These are phyloP conservation scores for Monilinia fructigena DNA, from an alignment of 2,329 filamentous ascomycete species.

Conservation along the genomic window DNA sequence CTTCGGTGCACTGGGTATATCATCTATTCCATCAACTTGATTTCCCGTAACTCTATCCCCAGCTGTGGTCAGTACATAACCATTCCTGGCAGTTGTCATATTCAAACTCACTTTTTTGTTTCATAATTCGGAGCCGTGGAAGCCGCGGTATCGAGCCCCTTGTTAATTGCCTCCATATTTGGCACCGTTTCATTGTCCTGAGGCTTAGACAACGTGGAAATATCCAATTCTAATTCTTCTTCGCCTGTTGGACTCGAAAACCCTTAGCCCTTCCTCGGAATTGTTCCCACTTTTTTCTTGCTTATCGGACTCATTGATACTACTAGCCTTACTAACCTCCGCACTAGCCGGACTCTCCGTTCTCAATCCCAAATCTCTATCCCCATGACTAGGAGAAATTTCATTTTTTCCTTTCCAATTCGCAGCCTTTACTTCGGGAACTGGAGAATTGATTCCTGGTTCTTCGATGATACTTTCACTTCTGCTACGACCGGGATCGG, in stretches of 20 bases:
- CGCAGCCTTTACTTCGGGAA: constrained; percentile 64
- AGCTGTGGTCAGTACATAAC: neutral
- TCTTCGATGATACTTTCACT: constrained; percentile 55
- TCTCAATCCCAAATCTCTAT: constrained; percentile 68
- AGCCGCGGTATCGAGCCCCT: constrained; percentile 36
- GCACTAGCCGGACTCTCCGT: constrained; percentile 63
- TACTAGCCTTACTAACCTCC: constrained; percentile 71
- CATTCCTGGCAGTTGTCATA: neutral
- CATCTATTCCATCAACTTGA: neutral
- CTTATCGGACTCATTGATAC: constrained; percentile 49
- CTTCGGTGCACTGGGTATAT: constrained; percentile 3
- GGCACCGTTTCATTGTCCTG: constrained; percentile 29
- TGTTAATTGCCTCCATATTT: constrained; percentile 30
- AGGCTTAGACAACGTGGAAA: constrained; percentile 32
- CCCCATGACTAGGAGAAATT: constrained; percentile 43
- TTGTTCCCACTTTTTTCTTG: constrained; percentile 26
- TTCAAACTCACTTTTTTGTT: constrained; percentile 28
- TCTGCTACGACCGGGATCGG: constrained; percentile 29
- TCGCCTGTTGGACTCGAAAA: constrained; percentile 36
- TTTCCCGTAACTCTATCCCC: neutral
- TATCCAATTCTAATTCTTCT: constrained; percentile 31
- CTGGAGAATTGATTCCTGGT: constrained; percentile 63
- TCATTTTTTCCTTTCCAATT: constrained; percentile 68
- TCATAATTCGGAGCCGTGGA: constrained; percentile 33
- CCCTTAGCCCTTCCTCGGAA: constrained; percentile 33